These are phyloP conservation scores for Eucalyptus caleyi DNA, from an alignment of 345 rosid species.

Conservation along the genomic window DNA sequence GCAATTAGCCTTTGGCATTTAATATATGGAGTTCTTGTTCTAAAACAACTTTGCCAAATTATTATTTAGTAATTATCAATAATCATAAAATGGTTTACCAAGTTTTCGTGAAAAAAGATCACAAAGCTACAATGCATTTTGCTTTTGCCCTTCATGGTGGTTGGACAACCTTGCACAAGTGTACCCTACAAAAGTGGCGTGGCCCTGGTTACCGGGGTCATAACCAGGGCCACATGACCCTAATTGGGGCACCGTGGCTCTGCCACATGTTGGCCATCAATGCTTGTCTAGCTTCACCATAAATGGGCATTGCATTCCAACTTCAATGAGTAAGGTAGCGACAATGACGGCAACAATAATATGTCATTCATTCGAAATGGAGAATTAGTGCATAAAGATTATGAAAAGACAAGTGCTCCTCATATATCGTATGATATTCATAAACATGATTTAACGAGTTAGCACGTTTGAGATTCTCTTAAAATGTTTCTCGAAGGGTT, in stretches of 20 bases:
- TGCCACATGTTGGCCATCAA: not conserved
- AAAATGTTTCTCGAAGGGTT: not conserved
- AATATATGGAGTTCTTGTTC: not conserved
- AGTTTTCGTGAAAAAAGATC: accelerated
- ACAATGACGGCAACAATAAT: too few relatives aligned
- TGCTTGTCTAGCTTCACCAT: not conserved
- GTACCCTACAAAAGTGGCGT: not conserved
- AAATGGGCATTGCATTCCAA: not conserved
- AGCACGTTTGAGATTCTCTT: accelerated
- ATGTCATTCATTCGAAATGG: not conserved
- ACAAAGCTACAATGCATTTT: not conserved
- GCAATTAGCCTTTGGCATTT: not conserved
- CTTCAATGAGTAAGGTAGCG: not conserved
- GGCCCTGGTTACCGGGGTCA: not conserved
- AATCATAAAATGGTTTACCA: not conserved
- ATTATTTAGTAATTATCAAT: not conserved
- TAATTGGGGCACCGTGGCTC: not conserved
- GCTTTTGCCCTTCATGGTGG: not conserved
- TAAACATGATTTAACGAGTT: not conserved
- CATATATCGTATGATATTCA: accelerated
- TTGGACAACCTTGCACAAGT: not conserved
- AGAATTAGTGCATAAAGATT: not conserved
- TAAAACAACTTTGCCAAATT: not conserved
- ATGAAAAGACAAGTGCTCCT: not conserved
- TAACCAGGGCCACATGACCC: not conserved